Conservation (phyloP, 2,329 filamentous ascomycete genomes). For the Cladophialophora immunda region DNA sequence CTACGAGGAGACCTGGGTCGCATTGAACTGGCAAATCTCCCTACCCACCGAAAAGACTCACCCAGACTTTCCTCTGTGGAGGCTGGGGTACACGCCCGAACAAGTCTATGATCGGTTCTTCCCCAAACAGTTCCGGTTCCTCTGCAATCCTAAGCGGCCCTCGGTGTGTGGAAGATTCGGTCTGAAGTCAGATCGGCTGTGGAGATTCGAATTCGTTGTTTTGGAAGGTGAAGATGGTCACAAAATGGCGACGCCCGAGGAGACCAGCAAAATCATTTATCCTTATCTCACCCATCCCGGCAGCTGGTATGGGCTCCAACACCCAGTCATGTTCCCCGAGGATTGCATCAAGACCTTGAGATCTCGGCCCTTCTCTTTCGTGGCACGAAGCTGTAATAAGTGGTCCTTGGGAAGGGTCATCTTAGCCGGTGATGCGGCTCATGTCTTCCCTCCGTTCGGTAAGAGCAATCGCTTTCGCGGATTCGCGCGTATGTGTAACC, state of each 20-base stretch:
- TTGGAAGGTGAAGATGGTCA: conserved; percentile 44
- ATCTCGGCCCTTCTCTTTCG: conserved; percentile 42
- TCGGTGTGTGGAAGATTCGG: conserved; percentile 45
- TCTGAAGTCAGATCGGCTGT: conserved; percentile 42
- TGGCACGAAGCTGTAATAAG: conserved; percentile 41
- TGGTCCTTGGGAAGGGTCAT: conserved; percentile 39
- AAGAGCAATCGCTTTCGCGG: neutral
- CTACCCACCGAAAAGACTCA: conserved; percentile 43
- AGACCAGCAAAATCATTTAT: conserved; percentile 41
- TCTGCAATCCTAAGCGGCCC: conserved; percentile 42
- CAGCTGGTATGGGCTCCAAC: conserved; percentile 40
- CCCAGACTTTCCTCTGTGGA: conserved; percentile 45
- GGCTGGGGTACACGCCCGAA: conserved; percentile 41
- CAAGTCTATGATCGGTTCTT: conserved; percentile 46
- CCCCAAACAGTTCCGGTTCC: conserved; percentile 43
- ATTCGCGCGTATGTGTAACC: neutral
- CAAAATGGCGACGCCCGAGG: conserved; percentile 41
- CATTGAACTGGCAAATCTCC: conserved; percentile 43
- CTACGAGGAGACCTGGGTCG: conserved; percentile 46
- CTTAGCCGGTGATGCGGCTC: conserved; percentile 43
- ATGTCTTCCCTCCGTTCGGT: conserved; percentile 45
- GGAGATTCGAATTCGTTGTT: conserved; percentile 50
- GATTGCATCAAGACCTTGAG: conserved; percentile 43
- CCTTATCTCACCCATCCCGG: conserved; percentile 44
- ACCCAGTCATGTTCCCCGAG: conserved; percentile 36